Percentiles rank a stretch among this genome's conserved stretches.
These are phyloP conservation scores for Glycine tomentella DNA, from an alignment of 306 rosid genomes.

Conservation along the genomic window DNA sequence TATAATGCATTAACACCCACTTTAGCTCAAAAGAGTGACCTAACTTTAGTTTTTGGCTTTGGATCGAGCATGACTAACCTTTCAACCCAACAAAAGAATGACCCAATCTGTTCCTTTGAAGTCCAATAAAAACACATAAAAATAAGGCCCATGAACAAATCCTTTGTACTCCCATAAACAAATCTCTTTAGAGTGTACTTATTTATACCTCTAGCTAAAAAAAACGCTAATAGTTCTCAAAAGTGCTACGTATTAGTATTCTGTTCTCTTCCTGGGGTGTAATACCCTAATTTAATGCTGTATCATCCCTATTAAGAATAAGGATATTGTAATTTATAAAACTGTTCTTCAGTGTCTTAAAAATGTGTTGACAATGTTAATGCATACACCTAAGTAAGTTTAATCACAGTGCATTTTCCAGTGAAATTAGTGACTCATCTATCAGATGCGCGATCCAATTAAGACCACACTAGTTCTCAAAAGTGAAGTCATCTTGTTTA, in stretches of 20 bases:
- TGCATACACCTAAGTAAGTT: background rate
- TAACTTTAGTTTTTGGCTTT: background rate
- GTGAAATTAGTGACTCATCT: background rate
- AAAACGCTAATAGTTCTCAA: too few relatives aligned
- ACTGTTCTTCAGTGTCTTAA: background rate
- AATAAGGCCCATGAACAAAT: background rate
- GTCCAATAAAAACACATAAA: background rate
- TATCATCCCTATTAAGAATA: too few relatives aligned
- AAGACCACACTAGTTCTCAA: background rate
- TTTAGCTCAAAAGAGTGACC: background rate
- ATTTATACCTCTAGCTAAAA: too few relatives aligned
- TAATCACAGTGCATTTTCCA: background rate
- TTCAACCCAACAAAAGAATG: too few relatives aligned
- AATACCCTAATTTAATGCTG: too few relatives aligned
- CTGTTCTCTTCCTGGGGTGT: too few relatives aligned
- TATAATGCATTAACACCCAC: background rate
- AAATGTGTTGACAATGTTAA: background rate
- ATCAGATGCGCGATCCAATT: background rate
- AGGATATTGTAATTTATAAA: background rate
- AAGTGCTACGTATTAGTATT: too few relatives aligned
- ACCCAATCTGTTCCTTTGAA: background rate
- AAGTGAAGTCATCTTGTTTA: background rate
- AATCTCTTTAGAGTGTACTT: too few relatives aligned
- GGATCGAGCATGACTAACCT: background rate
- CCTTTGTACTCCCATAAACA: too few relatives aligned